Evolutionary conservation across 441 rosid genomes (phyloP).

Genomic region (Rhodomyrtus psidioides): DNA sequence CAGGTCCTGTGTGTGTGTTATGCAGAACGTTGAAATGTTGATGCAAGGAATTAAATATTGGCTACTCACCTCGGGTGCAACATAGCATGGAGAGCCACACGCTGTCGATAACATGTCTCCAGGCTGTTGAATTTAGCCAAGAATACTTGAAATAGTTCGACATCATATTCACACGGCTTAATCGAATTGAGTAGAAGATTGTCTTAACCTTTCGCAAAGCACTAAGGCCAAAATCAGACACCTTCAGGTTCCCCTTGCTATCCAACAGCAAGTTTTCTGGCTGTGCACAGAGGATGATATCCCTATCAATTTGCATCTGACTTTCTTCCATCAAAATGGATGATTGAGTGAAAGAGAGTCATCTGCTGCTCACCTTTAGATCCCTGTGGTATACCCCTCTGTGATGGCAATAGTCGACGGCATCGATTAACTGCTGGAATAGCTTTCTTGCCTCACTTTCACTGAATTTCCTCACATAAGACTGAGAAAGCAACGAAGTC

Average conservation of each 20-base stretch:
- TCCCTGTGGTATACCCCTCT: constrained; percentile 91
- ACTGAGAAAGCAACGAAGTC: constrained; percentile 10
- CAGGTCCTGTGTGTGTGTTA: background rate
- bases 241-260: constrained; percentile 58
- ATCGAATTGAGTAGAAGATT: background rate
- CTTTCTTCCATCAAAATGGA: background rate
- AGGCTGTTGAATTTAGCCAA: constrained; percentile 36
- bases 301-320: background rate
- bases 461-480: constrained; percentile 36
- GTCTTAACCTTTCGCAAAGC: constrained; percentile 53
- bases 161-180: background rate
- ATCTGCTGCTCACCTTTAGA: constrained; percentile 45
- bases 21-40: background rate
- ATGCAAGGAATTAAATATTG: background rate
- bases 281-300: constrained; percentile 23
- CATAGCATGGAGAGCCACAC: constrained; percentile 90
- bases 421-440: constrained; percentile 86
- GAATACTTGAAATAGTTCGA: background rate
- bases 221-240: constrained; percentile 84
- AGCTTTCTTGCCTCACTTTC: constrained; percentile 75
- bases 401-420: constrained; percentile 78
- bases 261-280: constrained; percentile 85
- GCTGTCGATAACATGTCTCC: constrained; percentile 75
- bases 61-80: constrained; percentile 78
- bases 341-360: background rate